Percentiles rank a stretch among this genome's conserved stretches.
Evolutionary conservation across 352 stramenopile species (phyloP).

Genomic region (Pythium vanterpoolii): DNA sequence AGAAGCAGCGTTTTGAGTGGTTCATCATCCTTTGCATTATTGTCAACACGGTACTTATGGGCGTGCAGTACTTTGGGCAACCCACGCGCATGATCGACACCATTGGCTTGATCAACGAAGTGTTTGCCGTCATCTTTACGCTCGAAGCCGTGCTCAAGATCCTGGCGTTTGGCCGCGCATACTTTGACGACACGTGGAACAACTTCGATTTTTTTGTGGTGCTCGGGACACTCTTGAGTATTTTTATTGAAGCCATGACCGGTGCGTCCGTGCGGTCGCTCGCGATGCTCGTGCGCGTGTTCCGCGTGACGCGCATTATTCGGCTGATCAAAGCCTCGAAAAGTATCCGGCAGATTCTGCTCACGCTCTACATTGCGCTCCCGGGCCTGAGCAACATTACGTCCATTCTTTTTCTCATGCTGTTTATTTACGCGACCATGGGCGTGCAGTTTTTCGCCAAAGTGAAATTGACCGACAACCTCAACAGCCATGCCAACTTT

Average conservation of each 20-base stretch:
- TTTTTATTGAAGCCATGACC: slow-evolving; percentile 55
- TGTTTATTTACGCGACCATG: slow-evolving; percentile 93
- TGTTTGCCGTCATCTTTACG: slow-evolving; percentile 88
- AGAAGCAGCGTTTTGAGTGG: slow-evolving; percentile 77
- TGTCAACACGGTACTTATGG: slow-evolving; percentile 89
- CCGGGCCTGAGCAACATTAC: slow-evolving; percentile 90
- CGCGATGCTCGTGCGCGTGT: slow-evolving; percentile 87
- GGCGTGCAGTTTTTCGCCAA: slow-evolving; percentile 92
- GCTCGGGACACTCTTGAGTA: slow-evolving; percentile 53
- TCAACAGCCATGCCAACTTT: slow-evolving; percentile 91
- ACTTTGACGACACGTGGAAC: slow-evolving; percentile 89
- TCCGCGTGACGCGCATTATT: slow-evolving; percentile 87
- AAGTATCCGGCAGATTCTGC: slow-evolving; percentile 83
- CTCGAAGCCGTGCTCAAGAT: slow-evolving; percentile 89
- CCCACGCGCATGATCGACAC: slow-evolving; percentile 41
- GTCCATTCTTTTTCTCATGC: slow-evolving; percentile 88
- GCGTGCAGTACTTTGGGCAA: slow-evolving; percentile 83
- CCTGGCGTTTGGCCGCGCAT: slow-evolving; percentile 61
- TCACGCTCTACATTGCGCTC: slow-evolving; percentile 90
- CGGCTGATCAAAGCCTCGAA: slow-evolving; percentile 85
- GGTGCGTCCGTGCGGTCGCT: slow-evolving; percentile 64
- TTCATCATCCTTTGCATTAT: slow-evolving; percentile 90
- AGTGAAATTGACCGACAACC: slow-evolving; percentile 59
- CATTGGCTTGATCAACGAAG: slow-evolving; percentile 77
- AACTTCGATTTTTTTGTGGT: slow-evolving; percentile 88